A percentile compares a stretch with the other conserved stretches of the same genome.
phyloP scores from a whole-genome alignment of 306 rosid species.

The Cucurbita maxima region DNA sequence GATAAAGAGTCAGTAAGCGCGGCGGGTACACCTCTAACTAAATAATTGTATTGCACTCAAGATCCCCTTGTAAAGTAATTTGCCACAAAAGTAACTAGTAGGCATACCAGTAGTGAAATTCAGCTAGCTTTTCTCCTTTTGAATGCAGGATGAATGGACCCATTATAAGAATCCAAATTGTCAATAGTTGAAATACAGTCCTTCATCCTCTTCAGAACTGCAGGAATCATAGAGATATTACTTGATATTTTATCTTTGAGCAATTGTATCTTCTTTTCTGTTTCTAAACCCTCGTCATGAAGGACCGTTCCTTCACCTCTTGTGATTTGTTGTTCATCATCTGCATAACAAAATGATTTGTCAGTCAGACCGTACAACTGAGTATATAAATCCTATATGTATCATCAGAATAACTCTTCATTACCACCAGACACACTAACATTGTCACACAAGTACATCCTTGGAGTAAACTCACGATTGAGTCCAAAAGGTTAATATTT shows the following conservation, averaged over 20 bases:
- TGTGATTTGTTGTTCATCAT: conserved; percentile 18
- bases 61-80: neutral
- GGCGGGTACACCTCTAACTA: neutral
- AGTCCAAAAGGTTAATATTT: no score
- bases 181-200: conserved; percentile 61
- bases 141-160: conserved; percentile 45
- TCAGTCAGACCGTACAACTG: neutral
- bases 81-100: neutral
- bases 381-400: neutral
- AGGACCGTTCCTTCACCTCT: conserved; percentile 12
- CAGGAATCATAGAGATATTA: conserved; percentile 40
- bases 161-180: conserved; percentile 40
- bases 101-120: neutral
- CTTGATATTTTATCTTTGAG: conserved; percentile 52
- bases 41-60: neutral
- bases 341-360: conserved; percentile 5
- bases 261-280: conserved; percentile 35
- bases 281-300: conserved; percentile 29
- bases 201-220: conserved; percentile 56
- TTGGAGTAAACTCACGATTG: no score
- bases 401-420: neutral
- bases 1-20: no score
- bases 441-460: no score
- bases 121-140: conserved; percentile 39
- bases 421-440: neutral